phyloP scores from a whole-genome alignment of 2,329 filamentous ascomycete species.

The Septoria petroselini region DNA sequence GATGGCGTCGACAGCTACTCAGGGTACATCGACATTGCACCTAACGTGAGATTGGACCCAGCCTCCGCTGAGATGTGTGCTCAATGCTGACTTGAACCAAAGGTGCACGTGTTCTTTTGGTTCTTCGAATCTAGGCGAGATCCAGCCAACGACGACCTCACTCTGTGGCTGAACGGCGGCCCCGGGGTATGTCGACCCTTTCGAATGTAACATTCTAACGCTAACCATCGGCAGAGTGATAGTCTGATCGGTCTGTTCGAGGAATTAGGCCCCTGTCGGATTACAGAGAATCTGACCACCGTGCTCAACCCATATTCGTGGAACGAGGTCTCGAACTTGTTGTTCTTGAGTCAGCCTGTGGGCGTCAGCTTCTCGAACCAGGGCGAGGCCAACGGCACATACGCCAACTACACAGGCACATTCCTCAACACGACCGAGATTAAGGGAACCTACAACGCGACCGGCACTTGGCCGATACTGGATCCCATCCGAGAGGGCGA shows the following conservation, averaged over 20 bases:
- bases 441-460: conserved; percentile 21
- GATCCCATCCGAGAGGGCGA: conserved; percentile 44
- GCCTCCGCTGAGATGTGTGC: no score
- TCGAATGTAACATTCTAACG: no score
- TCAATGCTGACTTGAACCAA: no score
- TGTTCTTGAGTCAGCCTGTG: conserved; percentile 69
- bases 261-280: conserved; percentile 43
- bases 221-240: no score
- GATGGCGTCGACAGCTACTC: conserved; percentile 51
- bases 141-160: conserved; percentile 54
- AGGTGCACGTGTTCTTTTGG: conserved; percentile 60
- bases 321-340: conserved; percentile 63
- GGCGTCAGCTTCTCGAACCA: conserved; percentile 57
- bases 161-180: conserved; percentile 61
- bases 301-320: conserved; percentile 62
- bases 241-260: conserved; percentile 60
- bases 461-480: conserved; percentile 50
- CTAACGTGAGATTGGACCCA: conserved; percentile 17
- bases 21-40: conserved; percentile 37
- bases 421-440: conserved; percentile 47
- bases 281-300: conserved; percentile 48
- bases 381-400: conserved; percentile 26
- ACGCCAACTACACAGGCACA: conserved; percentile 40
- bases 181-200: conserved; percentile 53
- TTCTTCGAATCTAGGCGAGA: conserved; percentile 59